Evolutionary conservation across 208 protist genomes (phyloP).

Genomic region (Acanthamoeba polyphaga): DNA sequence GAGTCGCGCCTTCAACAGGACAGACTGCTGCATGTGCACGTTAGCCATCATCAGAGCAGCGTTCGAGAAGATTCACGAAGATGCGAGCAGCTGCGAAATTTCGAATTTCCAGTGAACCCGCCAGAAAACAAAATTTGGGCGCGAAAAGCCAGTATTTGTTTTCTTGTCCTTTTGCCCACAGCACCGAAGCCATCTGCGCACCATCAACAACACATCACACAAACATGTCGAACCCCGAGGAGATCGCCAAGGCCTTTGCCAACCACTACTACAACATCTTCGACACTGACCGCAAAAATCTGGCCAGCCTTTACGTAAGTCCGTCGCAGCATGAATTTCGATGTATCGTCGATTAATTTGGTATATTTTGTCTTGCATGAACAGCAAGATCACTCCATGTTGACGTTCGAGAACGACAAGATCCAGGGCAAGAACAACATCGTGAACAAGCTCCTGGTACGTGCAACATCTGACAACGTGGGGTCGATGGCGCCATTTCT

Average conservation of each 20-base stretch:
- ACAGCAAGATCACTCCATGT: constrained; percentile 74
- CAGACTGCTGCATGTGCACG: no score
- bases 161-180: neutral
- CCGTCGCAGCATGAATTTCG: neutral
- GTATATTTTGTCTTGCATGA: neutral
- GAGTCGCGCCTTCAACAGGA: no score
- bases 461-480: neutral
- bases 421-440: constrained; percentile 72
- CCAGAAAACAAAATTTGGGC: neutral
- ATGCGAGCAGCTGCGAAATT: neutral
- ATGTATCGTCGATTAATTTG: neutral
- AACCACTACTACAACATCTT: constrained; percentile 70
- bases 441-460: constrained; percentile 24
- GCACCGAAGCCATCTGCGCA: neutral
- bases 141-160: neutral
- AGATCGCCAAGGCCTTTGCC: constrained; percentile 63
- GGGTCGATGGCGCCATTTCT: neutral
- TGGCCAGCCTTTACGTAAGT: constrained; percentile 52
- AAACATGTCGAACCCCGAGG: constrained; percentile 49
- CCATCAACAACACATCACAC: neutral
- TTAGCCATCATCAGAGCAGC: neutral
- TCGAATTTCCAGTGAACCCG: neutral
- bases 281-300: constrained; percentile 24
- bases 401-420: constrained; percentile 70
- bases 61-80: neutral